Base-by-base conservation (phyloP, 768 basidiomycete genomes). In the Panellus pusillus region DNA sequence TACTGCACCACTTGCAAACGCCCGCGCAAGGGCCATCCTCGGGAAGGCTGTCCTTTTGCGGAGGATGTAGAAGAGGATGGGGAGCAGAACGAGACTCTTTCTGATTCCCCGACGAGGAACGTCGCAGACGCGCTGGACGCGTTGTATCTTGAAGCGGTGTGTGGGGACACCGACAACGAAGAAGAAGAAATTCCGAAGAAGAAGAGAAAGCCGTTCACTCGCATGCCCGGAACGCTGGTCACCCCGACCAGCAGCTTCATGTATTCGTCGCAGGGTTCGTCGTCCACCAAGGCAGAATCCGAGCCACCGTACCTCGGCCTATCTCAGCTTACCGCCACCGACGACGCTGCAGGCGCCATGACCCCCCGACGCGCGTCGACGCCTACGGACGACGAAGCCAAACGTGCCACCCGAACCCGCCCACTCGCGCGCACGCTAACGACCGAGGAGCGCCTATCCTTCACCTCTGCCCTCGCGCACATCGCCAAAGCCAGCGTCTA, bases 171-270 rank as follows among this genome's bases (percentile, higher is more conserved):
- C 11, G 54, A 49, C 17, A 32, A 50, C 6, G 49, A 32, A 18
- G 32, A 18, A 9, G 17, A 37, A 17, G 32, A 6, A 6, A 44
- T 24, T 12, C n/a, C 18, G 42, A 27, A 44, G 39, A 57, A 57
- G 19, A 39, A 50, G 1, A 31, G 41, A 8, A 52, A 44, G 39
- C 41, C 32, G 4, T 52, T 57, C 35, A 71, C 72, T 35, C 64
- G 61, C 52, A 86, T 86, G 84, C 84, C 84, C 2, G 77, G 84
- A 42, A 78, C 83, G 2, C 70, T 85, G 12, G 62, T 64, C 41
- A 74, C 81, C 0, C 81, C 83, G 15, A 75, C 80, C 19, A 68
- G 76, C 53, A 75, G 72, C 41, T 70, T 68, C 50, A 58, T 64
- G 43, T 69, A 55, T 31, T 54, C 62, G 31, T 52, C 60, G 18